Base-by-base conservation (phyloP, 495 filamentous ascomycete species). In the Astrocystis sublimbata region DNA sequence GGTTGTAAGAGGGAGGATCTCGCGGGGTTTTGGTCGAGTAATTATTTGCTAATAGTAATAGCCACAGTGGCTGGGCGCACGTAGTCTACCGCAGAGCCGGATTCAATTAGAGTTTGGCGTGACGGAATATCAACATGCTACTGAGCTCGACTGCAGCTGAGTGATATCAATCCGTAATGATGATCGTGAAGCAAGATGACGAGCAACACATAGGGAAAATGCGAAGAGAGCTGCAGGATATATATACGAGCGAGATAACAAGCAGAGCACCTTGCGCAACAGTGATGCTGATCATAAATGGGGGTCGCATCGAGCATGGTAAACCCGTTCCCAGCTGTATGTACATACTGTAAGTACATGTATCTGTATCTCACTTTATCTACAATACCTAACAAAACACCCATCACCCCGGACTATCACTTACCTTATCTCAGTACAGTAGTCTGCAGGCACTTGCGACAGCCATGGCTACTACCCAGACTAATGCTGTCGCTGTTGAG, bases 1-100 rank as follows among this genome's bases (percentile, higher is more conserved):
- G 31, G 51, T 21, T 30, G 26, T 36, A 49, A 51, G 42, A 33
- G 30, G 9, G 19, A 60, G 45, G 47, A 36, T 45, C 47, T 12
- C 59, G 60, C 45, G n/a, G 52, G 33, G 36, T 66, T 56, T 47
- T 43, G 19, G 55, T 71, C 62, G 63, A 62, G 68, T 71, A 63
- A 67, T 64, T 49, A 10, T 67, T 60, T 58, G 66, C 62, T 62
- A 67, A 64, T 65, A 50, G 33, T 62, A 67, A 64, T 65, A 50
- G 33, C 3, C 60, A 67, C 30, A 15, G 26, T 40, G 58, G 35
- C 40, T 63, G 33, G 46, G 8, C 28, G 30, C 26, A 53, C 55
- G 46, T 47, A 36, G 26, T 56, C 40, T 61, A 60, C 51, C 3
- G 19, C 3, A 21, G 6, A 54, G 17, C 42, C n/a, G 49, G 28